These are phyloP conservation scores for Lindgomyces ingoldianus DNA, from an alignment of 495 filamentous ascomycete genomes.

Conservation along the genomic window DNA sequence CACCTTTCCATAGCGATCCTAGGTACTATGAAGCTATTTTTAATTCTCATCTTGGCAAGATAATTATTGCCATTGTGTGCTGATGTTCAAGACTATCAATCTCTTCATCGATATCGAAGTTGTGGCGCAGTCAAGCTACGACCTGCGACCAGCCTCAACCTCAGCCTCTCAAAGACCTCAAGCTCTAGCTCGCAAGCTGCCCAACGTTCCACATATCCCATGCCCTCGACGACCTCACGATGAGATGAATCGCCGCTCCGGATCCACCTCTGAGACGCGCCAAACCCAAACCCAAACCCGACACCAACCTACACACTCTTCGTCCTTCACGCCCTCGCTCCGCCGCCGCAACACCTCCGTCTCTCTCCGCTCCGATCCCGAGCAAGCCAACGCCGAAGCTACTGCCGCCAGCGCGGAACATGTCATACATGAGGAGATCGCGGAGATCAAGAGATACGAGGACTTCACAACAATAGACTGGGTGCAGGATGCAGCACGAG, in stretches of 20 bases:
- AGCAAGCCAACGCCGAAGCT: slow-evolving; percentile 52
- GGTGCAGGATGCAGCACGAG: slow-evolving; percentile 95
- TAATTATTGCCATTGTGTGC: too few relatives aligned
- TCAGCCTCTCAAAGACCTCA: background rate
- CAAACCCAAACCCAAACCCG: slow-evolving; percentile 31
- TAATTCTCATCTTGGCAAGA: too few relatives aligned
- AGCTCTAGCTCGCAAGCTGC: background rate
- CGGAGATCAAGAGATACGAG: slow-evolving; percentile 96
- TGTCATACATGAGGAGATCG: slow-evolving; percentile 86
- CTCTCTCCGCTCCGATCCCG: slow-evolving; percentile 59
- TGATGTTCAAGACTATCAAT: too few relatives aligned
- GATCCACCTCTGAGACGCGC: slow-evolving; percentile 26
- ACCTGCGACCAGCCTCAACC: background rate
- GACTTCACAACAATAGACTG: slow-evolving; percentile 99
- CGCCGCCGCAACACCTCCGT: slow-evolving; percentile 70
- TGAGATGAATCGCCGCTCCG: slow-evolving; percentile 48
- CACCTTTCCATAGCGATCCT: too few relatives aligned
- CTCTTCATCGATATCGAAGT: too few relatives aligned
- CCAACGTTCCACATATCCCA: background rate
- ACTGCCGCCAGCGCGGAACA: slow-evolving; percentile 43
- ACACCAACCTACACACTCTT: slow-evolving; percentile 44
- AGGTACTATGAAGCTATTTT: too few relatives aligned
- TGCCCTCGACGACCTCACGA: slow-evolving; percentile 19
- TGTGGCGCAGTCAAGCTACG: background rate
- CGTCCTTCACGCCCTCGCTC: slow-evolving; percentile 57